These are phyloP conservation scores for Telopea speciosissima DNA, from an alignment of 177 flowering plant genomes.

Conservation along the genomic window DNA sequence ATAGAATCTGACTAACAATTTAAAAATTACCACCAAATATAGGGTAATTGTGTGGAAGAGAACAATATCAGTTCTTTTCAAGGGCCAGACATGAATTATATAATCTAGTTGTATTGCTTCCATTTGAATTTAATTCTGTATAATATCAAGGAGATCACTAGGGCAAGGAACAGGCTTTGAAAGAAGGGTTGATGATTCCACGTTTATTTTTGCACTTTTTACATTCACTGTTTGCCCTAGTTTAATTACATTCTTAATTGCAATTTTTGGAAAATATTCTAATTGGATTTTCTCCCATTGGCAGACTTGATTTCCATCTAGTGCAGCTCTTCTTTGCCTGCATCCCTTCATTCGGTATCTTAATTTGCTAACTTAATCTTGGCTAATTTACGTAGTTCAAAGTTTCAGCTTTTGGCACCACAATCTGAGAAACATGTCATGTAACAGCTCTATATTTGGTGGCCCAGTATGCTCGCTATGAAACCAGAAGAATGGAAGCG, in stretches of 20 bases:
- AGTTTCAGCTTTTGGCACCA: neutral
- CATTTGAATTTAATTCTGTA: no score
- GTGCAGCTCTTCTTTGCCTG: slow-evolving; percentile 81
- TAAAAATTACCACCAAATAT: neutral
- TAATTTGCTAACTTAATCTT: slow-evolving; percentile 4
- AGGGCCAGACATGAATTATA: neutral
- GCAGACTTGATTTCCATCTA: slow-evolving; percentile 85
- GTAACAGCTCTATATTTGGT: slow-evolving; percentile 83
- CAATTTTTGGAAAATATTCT: slow-evolving; percentile 2
- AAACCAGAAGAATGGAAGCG: slow-evolving; percentile 76
- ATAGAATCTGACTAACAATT: neutral
- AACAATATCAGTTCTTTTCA: neutral
- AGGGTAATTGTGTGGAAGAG: neutral
- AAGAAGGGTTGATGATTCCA: no score
- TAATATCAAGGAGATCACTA: no score
- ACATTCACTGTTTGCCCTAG: no score
- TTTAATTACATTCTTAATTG: no score
- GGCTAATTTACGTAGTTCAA: neutral
- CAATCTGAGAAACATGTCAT: slow-evolving; percentile 23
- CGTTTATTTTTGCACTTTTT: no score
- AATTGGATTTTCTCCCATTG: slow-evolving; percentile 10
- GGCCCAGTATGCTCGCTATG: slow-evolving; percentile 83
- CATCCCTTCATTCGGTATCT: slow-evolving; percentile 82
- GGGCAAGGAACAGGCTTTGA: no score
- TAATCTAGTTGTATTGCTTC: no score